These are phyloP conservation scores for Leishmania braziliensis DNA, from an alignment of 208 protist species.

Conservation along the genomic window DNA sequence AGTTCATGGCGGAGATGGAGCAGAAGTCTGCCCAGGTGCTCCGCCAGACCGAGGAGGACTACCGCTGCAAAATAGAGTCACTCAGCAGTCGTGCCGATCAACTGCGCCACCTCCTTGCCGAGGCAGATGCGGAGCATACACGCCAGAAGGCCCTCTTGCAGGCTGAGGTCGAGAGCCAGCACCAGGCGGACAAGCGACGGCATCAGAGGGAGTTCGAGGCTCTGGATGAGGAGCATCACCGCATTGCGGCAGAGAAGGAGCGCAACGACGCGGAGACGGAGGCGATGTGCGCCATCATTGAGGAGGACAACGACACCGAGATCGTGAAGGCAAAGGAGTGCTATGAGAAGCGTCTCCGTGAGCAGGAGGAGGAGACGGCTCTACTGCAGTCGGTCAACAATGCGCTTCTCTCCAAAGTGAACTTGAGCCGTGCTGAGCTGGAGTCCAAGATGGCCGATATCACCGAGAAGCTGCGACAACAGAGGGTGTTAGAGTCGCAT, in stretches of 20 bases:
- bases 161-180: conserved; percentile 41
- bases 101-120: conserved; percentile 73
- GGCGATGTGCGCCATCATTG: conserved; percentile 88
- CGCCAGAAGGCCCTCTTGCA: conserved; percentile 53
- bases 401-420: conserved; percentile 86
- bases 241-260: conserved; percentile 65
- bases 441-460: conserved; percentile 89
- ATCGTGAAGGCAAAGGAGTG: conserved; percentile 93
- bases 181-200: conserved; percentile 47
- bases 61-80: conserved; percentile 91
- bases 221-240: conserved; percentile 70
- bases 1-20: conserved; percentile 91
- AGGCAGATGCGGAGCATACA: conserved; percentile 67
- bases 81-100: conserved; percentile 78
- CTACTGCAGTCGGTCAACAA: conserved; percentile 91
- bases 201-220: conserved; percentile 47
- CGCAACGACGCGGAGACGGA: conserved; percentile 81
- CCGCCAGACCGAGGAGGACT: conserved; percentile 85
- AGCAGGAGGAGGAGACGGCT: conserved; percentile 88
- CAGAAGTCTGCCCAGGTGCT: conserved; percentile 62
- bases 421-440: conserved; percentile 92
- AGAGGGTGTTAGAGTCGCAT: conserved; percentile 87
- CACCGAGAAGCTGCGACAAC: conserved; percentile 84
- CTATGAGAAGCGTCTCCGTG: conserved; percentile 92
- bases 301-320: conserved; percentile 96